Evolutionary conservation across 345 rosid species (phyloP).

Genomic region (Lagerstroemia speciosa): DNA sequence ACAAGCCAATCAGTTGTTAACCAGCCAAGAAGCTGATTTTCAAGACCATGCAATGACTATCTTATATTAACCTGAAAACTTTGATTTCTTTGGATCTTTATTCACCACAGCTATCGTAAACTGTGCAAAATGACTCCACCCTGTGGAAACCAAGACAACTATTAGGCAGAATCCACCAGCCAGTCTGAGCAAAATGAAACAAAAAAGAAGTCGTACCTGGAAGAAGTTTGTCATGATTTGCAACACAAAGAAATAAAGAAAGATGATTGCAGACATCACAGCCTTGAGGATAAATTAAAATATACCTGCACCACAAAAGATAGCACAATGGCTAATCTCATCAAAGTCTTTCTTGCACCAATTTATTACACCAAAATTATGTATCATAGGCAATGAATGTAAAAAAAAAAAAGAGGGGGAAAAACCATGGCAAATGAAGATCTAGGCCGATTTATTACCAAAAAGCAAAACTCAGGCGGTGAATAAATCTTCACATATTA

Average conservation of each 20-base stretch:
- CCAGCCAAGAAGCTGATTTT: constrained; percentile 5
- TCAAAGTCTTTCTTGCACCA: not conserved
- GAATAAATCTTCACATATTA: not conserved
- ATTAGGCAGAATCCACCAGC: not conserved
- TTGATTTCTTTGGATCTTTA: constrained; percentile 86
- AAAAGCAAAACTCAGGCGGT: not conserved
- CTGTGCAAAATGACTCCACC: constrained; percentile 98
- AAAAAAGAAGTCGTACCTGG: constrained; percentile 47
- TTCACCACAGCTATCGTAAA: constrained; percentile 86
- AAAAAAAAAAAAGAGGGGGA: not conserved
- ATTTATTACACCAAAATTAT: not conserved
- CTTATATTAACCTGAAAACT: constrained; percentile 61
- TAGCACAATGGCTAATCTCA: constrained; percentile 2
- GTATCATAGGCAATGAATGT: not conserved
- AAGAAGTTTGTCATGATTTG: constrained; percentile 83
- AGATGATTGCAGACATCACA: constrained; percentile 92
- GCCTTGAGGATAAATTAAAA: constrained; percentile 81
- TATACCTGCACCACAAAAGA: constrained; percentile 53
- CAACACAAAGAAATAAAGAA: constrained; percentile 83
- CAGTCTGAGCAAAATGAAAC: not conserved
- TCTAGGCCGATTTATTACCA: not conserved
- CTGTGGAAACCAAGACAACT: constrained; percentile 29
- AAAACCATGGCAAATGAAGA: not conserved
- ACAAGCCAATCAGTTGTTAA: constrained; percentile 14
- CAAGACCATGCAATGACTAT: not conserved